A percentile compares a stretch with the other conserved stretches of the same genome.
These are phyloP conservation scores for Bruguiera sexangula DNA, from an alignment of 345 rosid species.

Conservation along the genomic window DNA sequence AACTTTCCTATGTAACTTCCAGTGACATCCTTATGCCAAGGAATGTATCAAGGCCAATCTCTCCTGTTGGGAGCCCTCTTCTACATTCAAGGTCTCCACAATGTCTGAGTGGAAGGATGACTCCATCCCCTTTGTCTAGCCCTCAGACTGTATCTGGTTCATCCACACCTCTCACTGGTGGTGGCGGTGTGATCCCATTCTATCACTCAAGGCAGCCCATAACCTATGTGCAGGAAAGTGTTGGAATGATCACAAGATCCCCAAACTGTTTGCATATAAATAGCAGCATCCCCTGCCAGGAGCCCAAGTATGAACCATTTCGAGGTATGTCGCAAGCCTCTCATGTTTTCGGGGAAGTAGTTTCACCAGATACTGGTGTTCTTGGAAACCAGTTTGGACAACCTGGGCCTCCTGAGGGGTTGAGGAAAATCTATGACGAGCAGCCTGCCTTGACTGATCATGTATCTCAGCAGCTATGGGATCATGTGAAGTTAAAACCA, in stretches of 20 bases:
- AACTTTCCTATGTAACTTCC: background rate
- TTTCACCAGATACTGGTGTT: slow-evolving; percentile 37
- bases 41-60: slow-evolving; percentile 23
- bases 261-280: slow-evolving; percentile 41
- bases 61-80: slow-evolving; percentile 29
- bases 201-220: slow-evolving; percentile 47
- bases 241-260: slow-evolving; percentile 40
- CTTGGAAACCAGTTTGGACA: slow-evolving; percentile 40
- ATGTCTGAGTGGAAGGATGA: slow-evolving; percentile 21
- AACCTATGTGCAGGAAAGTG: slow-evolving; percentile 48
- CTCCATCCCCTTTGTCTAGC: slow-evolving; percentile 29
- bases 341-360: slow-evolving; percentile 49
- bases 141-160: slow-evolving; percentile 30
- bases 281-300: slow-evolving; percentile 39
- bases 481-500: slow-evolving; percentile 50
- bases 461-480: slow-evolving; percentile 64
- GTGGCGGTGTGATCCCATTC: slow-evolving; percentile 43
- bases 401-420: slow-evolving; percentile 20
- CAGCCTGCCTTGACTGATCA: slow-evolving; percentile 56
- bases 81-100: slow-evolving; percentile 28
- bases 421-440: slow-evolving; percentile 37
- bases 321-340: slow-evolving; percentile 48
- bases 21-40: slow-evolving; percentile 20
- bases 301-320: slow-evolving; percentile 45
- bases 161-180: slow-evolving; percentile 31